phyloP scores from a whole-genome alignment of 306 rosid genomes.

The Ormosia emarginata region DNA sequence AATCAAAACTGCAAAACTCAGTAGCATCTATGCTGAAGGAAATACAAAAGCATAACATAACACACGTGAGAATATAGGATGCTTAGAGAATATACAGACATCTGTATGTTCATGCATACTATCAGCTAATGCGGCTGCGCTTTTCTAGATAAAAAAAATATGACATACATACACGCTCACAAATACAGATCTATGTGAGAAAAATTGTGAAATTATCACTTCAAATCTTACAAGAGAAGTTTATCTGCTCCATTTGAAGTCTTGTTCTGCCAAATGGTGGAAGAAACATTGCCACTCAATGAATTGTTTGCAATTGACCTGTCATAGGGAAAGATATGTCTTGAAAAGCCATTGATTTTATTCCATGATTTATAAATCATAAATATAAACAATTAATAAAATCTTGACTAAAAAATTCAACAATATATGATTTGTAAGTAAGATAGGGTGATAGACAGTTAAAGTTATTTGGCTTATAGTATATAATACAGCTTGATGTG shows the following conservation, averaged over 20 bases:
- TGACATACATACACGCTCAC: neutral
- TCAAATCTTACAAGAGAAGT: conserved; percentile 58
- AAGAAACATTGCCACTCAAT: conserved; percentile 60
- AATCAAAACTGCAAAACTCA: neutral
- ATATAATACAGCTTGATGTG: neutral
- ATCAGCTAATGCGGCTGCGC: neutral
- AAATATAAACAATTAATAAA: neutral
- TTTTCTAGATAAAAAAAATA: neutral
- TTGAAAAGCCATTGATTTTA: neutral
- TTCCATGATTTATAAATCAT: neutral
- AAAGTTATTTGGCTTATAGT: neutral
- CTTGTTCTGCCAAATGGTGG: conserved; percentile 66
- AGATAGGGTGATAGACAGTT: neutral
- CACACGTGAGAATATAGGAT: neutral
- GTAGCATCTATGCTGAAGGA: neutral
- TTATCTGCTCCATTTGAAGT: conserved; percentile 29
- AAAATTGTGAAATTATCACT: neutral
- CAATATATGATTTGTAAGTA: neutral
- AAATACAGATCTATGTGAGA: neutral
- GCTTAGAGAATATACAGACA: neutral
- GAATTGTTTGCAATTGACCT: conserved; percentile 81
- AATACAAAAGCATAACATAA: neutral
- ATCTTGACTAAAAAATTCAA: neutral
- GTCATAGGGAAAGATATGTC: conserved; percentile 28
- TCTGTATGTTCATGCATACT: neutral